Base-by-base conservation (phyloP, 2,329 filamentous ascomycete species). In the Xylaria sp. region DNA sequence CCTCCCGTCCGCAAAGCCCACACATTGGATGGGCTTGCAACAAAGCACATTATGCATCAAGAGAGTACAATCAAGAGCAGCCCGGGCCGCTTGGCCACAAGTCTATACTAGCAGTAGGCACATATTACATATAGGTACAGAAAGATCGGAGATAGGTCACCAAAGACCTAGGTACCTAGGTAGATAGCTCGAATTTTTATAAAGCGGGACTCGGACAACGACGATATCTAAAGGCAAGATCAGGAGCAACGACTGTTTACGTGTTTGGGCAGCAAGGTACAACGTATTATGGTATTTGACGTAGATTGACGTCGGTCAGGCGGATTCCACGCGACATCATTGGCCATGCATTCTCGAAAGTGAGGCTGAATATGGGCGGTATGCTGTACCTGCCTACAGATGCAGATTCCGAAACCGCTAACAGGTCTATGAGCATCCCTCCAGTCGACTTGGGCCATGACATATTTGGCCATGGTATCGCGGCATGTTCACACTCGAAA, bases 31-130 rank as follows among this genome's bases (percentile, higher is more conserved):
- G 3, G 10, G 52, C 41, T 50, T 43, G 43, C 50, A 48, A 53
- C 41, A 65, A 70, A 45, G 52, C 10, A 39, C 28, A 13, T 48
- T 63, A 70, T 65, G 53, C 56, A 62, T n/a, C 34, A 30, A 56
- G 2, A 28, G 32, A 12, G 34, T 12, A 30, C 12, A 55, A 23
- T 36, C n/a, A 56, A 53, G 30, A 20, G 20, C n/a, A 15, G 1
- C 12, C 4, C 36, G 3, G 36, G 34, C 34, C 34, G 12, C n/a
- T n/a, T n/a, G n/a, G n/a, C n/a, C n/a, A n/a, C n/a, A n/a, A n/a
- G n/a, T n/a, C n/a, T n/a, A n/a, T n/a, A n/a, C n/a, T n/a, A n/a
- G n/a, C n/a, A n/a, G n/a, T n/a, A n/a, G n/a, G n/a, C n/a, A n/a
- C n/a, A n/a, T n/a, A n/a, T n/a, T n/a, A n/a, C n/a, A n/a, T n/a